Conservation (phyloP, 2,329 filamentous ascomycete genomes). For the Drechslera avenae region DNA sequence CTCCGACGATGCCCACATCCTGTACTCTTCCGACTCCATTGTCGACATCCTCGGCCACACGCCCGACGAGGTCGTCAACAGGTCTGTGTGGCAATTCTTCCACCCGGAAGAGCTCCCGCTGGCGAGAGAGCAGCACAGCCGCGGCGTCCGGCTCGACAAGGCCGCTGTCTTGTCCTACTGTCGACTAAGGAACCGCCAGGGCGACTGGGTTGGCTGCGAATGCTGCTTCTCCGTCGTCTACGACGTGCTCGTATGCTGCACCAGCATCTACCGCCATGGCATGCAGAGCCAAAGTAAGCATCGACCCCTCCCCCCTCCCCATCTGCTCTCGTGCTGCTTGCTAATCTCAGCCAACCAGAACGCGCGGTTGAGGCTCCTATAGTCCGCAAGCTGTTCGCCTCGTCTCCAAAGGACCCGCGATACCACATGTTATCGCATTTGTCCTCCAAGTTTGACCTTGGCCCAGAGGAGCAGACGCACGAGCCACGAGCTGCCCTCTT, state of each 20-base stretch:
- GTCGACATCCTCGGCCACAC: conserved; percentile 81
- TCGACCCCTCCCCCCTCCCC: conserved; percentile 43
- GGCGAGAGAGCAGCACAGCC: conserved; percentile 72
- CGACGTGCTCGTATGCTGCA: conserved; percentile 84
- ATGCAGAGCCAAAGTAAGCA: conserved; percentile 75
- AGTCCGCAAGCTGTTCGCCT: conserved; percentile 78
- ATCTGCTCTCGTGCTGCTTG: not conserved
- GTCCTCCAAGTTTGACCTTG: conserved; percentile 74
- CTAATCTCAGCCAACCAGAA: conserved; percentile 58
- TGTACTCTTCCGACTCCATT: conserved; percentile 84
- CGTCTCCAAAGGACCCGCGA: conserved; percentile 78
- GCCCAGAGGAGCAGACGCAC: conserved; percentile 62
- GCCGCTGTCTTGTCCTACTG: conserved; percentile 84
- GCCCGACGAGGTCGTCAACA: conserved; percentile 75
- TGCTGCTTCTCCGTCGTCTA: conserved; percentile 90
- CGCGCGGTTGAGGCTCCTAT: conserved; percentile 77
- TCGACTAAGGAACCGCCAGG: conserved; percentile 69
- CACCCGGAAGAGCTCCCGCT: conserved; percentile 79
- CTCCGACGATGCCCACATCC: conserved; percentile 73
- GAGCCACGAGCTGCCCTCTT: conserved; percentile 85
- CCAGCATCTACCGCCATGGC: conserved; percentile 73
- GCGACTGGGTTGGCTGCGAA: conserved; percentile 78
- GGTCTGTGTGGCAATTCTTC: conserved; percentile 84
- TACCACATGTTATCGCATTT: conserved; percentile 90
- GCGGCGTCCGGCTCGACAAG: conserved; percentile 78